Conservation (phyloP, 331 rosid species). For the Telfairia occidentalis region DNA sequence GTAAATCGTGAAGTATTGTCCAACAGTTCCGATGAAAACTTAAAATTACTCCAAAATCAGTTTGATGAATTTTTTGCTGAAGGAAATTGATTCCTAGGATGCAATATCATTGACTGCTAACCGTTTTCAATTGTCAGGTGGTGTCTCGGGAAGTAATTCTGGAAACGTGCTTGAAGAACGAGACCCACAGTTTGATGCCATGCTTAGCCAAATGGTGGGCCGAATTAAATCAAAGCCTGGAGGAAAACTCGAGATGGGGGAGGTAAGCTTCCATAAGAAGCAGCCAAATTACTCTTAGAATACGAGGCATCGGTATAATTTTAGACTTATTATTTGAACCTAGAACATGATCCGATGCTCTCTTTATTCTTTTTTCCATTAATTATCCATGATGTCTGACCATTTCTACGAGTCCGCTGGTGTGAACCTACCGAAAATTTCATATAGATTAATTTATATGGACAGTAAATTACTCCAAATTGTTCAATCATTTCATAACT, state of each 20-base stretch:
- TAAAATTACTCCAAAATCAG: neutral
- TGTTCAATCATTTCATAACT: neutral
- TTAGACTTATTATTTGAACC: neutral
- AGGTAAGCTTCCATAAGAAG: conserved; percentile 43
- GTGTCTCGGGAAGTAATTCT: conserved; percentile 23
- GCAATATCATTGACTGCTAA: neutral
- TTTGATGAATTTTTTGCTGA: neutral
- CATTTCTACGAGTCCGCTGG: neutral
- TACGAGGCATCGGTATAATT: neutral
- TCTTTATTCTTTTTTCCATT: neutral
- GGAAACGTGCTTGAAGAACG: conserved; percentile 63
- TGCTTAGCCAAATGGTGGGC: conserved; percentile 90
- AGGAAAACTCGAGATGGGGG: conserved; percentile 84
- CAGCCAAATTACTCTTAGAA: neutral
- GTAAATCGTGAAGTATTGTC: neutral
- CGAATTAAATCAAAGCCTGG: conserved; percentile 76
- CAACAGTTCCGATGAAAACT: neutral
- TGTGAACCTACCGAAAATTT: neutral
- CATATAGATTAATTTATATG: neutral
- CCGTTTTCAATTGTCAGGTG: conserved; percentile 26
- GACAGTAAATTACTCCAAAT: neutral
- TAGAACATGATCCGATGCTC: neutral
- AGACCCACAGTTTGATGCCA: conserved; percentile 66
- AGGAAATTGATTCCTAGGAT: neutral
- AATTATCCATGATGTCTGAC: neutral